These are phyloP conservation scores for Erucastrum elatum DNA, from an alignment of 345 rosid species.

Conservation along the genomic window DNA sequence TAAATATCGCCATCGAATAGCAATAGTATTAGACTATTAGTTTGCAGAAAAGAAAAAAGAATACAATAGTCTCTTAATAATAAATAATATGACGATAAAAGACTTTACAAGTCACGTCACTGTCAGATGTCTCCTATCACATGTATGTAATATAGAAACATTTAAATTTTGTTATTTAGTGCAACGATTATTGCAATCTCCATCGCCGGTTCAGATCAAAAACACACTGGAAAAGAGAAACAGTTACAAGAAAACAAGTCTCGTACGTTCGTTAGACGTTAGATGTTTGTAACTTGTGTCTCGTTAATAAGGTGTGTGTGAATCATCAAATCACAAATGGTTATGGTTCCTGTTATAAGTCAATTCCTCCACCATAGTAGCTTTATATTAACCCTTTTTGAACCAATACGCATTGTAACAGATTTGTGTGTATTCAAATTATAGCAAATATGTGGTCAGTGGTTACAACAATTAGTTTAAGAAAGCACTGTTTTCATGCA, in stretches of 20 bases:
- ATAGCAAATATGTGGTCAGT: neutral
- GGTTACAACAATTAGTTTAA: neutral
- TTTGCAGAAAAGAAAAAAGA: no score
- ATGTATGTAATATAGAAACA: neutral
- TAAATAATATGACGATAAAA: neutral
- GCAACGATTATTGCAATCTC: conserved; percentile 9
- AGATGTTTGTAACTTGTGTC: neutral
- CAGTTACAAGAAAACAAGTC: neutral
- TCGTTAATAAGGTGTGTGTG: neutral
- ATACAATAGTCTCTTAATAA: neutral
- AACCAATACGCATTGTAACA: neutral
- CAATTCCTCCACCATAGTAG: neutral
- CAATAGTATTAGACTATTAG: neutral
- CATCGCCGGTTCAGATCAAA: neutral
- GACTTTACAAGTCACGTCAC: conserved; percentile 31
- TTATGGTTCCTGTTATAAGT: neutral
- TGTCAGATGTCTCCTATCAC: conserved; percentile 21
- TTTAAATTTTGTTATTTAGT: conserved; percentile 5
- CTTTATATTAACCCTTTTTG: neutral
- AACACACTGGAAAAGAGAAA: neutral
- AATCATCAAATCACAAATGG: neutral
- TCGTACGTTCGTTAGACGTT: neutral
- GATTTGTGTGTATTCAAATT: neutral
- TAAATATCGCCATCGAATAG: neutral
- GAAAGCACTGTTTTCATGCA: neutral